Evolutionary conservation across 2,329 filamentous ascomycete species (phyloP), one percentile per base, ranked within the genome.

Genomic region (Drechslera avenae): DNA sequence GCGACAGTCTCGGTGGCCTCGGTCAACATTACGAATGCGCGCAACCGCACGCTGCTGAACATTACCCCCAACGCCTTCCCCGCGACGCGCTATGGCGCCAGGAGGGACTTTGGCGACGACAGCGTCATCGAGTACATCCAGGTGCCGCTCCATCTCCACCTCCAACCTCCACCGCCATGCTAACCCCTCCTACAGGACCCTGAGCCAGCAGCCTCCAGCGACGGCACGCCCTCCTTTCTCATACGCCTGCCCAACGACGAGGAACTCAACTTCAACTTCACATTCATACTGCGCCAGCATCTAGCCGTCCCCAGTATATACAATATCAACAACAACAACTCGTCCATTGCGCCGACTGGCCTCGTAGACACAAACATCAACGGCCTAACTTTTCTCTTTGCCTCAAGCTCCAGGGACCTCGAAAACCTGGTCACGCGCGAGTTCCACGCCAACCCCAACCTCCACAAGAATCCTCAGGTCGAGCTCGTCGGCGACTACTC

Each of bases 401-500:
- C 90, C 34, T 90, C 92, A 0, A 96, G 86, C 44, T 78, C 85
- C 26, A 89, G 85, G 75, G 94, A 99, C 66, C 84, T 99, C 46
- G 94, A 97, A 68, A 97, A 94, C 61, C 79, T 99, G 39, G 87
- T 97, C 39, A 97, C 93, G 13, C 83, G 92, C 63, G 94, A 99
- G 73, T 97, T 99, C 66, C 91, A 97, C 63, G 91, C 93, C 60
- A 91, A 99, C 68, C 94, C 94, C 1, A 99, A 99, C 68, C 79
- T 99, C 48, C 94, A 99, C 78, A 97, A 96, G 72, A 97, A 97
- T 69, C 83, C 91, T 46, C 97, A 97, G 69, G 94, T 99, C 32
- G 89, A 95, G 67, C 81, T 97, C 36, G 87, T 99, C n/a, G 94
- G 94, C 3, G 91, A 96, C 72, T 97, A 89, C 69, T 83, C 84